phyloP scores from a whole-genome alignment of 2,329 filamentous ascomycete genomes.

The Stenocarpella maydis region DNA sequence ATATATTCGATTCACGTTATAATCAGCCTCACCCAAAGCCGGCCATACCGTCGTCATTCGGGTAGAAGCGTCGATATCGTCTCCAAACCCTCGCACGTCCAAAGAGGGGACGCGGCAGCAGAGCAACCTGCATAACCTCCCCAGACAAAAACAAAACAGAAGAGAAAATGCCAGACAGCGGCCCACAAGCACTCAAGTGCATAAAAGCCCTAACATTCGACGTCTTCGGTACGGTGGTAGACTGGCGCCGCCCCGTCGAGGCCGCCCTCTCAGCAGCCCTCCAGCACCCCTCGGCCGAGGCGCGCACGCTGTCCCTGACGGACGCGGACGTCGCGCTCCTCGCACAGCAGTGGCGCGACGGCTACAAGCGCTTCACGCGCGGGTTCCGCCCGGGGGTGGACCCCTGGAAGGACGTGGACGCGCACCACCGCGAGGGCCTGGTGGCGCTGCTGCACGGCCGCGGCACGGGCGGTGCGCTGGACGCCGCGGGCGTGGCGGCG shows the following conservation, averaged over 20 bases:
- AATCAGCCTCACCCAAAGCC: not conserved
- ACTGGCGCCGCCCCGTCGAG: constrained; percentile 77
- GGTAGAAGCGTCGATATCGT: not conserved
- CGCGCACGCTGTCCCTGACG: constrained; percentile 58
- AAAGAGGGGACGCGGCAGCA: not conserved
- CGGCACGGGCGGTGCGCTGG: constrained; percentile 66
- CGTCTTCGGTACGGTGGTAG: constrained; percentile 81
- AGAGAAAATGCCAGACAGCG: constrained; percentile 31
- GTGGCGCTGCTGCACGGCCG: constrained; percentile 63
- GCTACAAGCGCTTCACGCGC: constrained; percentile 69
- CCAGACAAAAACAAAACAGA: not conserved
- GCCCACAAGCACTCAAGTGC: constrained; percentile 16
- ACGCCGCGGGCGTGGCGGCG: constrained; percentile 66
- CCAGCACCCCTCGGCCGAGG: constrained; percentile 45
- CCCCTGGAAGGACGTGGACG: constrained; percentile 74
- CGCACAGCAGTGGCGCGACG: constrained; percentile 74
- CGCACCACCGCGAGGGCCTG: constrained; percentile 73
- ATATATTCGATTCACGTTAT: not conserved
- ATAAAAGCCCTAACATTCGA: constrained; percentile 75
- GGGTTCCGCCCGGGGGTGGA: constrained; percentile 56
- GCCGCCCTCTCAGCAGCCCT: constrained; percentile 63
- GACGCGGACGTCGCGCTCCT: constrained; percentile 69
- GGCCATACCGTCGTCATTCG: not conserved
- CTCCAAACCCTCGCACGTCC: not conserved
- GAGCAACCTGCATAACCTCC: too few species aligned